Base-by-base conservation (phyloP, 352 stramenopile genomes). In the Phytophthora ohioensis region DNA sequence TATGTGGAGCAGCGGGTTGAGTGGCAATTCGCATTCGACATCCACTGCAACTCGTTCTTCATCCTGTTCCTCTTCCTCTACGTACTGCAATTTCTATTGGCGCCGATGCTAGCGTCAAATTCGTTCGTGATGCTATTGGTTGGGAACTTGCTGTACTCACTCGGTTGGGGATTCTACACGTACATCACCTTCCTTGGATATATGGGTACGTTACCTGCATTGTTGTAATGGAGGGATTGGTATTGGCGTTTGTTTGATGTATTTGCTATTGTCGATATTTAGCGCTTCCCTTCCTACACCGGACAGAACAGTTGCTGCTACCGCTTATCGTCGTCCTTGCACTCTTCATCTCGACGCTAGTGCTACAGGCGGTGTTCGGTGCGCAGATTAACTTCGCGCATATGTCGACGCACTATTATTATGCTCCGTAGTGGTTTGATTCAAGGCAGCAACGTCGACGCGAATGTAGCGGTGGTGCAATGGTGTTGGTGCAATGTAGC, bases 41-140 rank as follows among this genome's bases (percentile, higher is more conserved):
- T 99, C 71, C 98, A 99, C 84, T 99, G 96, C 89, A 99, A 99
- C 87, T 90, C 96, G 39, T 99, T 99, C 82, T 99, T 99, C 64
- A 91, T 98, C 52, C 75, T 99, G 34, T 98, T 99, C 71, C 82
- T 99, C 8, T 85, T 99, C 64, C 85, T 99, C 57, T 98, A 98
- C 86, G 90, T 99, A 77, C 76, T 95, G 13, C 83, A 99, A 91
- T 99, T 99, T 75, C 83, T 99, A 42, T 71, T 99, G 13, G 82
- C 98, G 5, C 98, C 98, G 5, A 36, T 99, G 45, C 81, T 99
- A 7, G 76, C 98, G 21, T 93, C 87, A 21, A 79, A 93, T 59
- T 97, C 89, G 38, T 94, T 99, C 52, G 56, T 96, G 17, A 85
- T 92, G 21, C 76, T 99, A 21, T 38, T 99, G 13, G 46, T 98